These are phyloP conservation scores for Colletotrichum falcatum DNA, from an alignment of 2,329 filamentous ascomycete genomes.

Conservation along the genomic window DNA sequence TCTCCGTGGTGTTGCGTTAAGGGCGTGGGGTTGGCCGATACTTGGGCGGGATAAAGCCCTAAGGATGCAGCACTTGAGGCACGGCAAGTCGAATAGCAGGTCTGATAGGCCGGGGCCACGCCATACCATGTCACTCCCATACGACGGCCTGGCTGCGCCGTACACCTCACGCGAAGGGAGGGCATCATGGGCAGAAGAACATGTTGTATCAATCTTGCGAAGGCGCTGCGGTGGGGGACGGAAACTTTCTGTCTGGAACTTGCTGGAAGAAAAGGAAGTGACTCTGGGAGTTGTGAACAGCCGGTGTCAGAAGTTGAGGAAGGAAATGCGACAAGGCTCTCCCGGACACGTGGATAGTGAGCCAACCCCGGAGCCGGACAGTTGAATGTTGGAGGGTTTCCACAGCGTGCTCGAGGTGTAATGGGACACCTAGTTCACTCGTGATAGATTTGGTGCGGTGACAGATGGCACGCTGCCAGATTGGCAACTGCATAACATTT, in stretches of 20 bases:
- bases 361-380: conserved; percentile 19
- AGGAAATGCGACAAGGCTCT: conserved; percentile 14
- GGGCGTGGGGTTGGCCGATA: conserved; percentile 7
- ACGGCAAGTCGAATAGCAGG: neutral
- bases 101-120: conserved; percentile 17
- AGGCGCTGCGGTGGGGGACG: conserved; percentile 7
- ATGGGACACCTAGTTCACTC: neutral
- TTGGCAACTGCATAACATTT: conserved; percentile 4
- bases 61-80: conserved; percentile 8
- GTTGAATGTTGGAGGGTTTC: conserved; percentile 6
- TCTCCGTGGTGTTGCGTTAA: conserved; percentile 32
- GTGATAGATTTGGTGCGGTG: conserved; percentile 1
- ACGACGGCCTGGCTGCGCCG: conserved; percentile 24
- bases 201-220: neutral
- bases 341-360: conserved; percentile 19
- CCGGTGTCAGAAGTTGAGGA: conserved; percentile 32
- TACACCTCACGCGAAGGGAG: conserved; percentile 15
- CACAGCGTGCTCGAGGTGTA: neutral
- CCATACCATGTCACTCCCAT: conserved; percentile 28
- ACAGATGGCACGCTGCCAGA: conserved; percentile 18
- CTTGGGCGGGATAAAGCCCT: conserved; percentile 6
- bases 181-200: conserved; percentile 2
- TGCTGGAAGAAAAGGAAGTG: conserved; percentile 11
- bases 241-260: conserved; percentile 12
- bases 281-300: conserved; percentile 21